Evolutionary conservation across 805 yeast genomes (phyloP).

Genomic region (Hanseniaspora nectarophila): DNA sequence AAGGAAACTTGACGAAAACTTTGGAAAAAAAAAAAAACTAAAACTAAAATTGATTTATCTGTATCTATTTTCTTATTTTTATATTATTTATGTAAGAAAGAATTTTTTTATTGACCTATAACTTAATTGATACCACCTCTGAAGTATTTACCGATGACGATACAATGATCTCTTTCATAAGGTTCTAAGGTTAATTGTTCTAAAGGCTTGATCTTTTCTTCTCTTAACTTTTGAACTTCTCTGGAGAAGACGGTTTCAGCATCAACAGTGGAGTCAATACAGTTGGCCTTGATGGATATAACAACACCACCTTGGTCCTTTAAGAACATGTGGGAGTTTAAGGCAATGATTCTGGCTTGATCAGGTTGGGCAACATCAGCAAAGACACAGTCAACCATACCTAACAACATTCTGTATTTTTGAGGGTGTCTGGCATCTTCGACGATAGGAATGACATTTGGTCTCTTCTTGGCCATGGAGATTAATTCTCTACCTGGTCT

Average conservation of each 20-base stretch:
- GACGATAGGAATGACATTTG: constrained; percentile 94
- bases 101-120: neutral
- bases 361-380: constrained; percentile 99
- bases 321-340: constrained; percentile 94
- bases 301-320: constrained; percentile 98
- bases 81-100: neutral
- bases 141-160: constrained; percentile 92
- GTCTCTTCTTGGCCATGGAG: constrained; percentile 99
- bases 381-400: constrained; percentile 97
- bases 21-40: neutral
- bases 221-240: constrained; percentile 97
- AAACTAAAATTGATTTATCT: neutral
- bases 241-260: constrained; percentile 99
- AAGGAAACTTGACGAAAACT: no score
- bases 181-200: constrained; percentile 99
- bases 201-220: constrained; percentile 94
- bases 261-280: constrained; percentile 98
- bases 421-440: constrained; percentile 99
- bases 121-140: constrained; percentile 56
- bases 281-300: constrained; percentile 98
- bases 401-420: constrained; percentile 96
- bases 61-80: neutral
- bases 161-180: constrained; percentile 99
- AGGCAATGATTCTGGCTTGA: constrained; percentile 98
- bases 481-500: constrained; percentile 99